These are phyloP conservation scores for Tolypocladium ophioglossoides DNA, from an alignment of 2,329 filamentous ascomycete species.

Conservation along the genomic window DNA sequence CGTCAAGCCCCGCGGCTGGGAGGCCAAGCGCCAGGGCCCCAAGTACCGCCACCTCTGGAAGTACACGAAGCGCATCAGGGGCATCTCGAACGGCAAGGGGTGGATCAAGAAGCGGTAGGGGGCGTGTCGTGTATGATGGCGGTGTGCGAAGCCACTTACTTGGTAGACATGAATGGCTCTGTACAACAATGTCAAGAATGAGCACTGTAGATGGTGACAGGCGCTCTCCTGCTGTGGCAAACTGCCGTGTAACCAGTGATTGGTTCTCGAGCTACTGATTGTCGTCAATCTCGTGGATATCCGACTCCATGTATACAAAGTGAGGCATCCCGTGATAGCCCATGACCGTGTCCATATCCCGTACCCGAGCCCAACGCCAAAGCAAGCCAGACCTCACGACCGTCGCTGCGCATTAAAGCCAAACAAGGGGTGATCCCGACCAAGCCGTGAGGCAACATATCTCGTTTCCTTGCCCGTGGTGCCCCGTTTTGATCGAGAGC, in stretches of 20 bases:
- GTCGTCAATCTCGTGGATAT: background rate
- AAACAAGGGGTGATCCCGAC: background rate
- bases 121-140: background rate
- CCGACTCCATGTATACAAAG: background rate
- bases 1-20: constrained; percentile 53
- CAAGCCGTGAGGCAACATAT: background rate
- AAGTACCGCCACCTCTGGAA: constrained; percentile 57
- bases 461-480: background rate
- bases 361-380: background rate
- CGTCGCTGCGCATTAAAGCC: background rate
- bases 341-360: background rate
- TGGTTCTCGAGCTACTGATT: background rate
- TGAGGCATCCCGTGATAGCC: background rate
- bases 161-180: background rate
- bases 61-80: constrained; percentile 49
- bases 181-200: background rate
- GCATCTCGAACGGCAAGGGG: constrained; percentile 29
- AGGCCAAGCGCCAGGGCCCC: constrained; percentile 52
- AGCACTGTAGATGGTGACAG: no score
- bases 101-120: constrained; percentile 29
- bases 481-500: background rate
- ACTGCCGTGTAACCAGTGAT: background rate
- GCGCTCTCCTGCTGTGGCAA: background rate
- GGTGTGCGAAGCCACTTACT: no score
- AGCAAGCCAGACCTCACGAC: background rate